Base-by-base conservation (phyloP, 768 basidiomycete genomes). In the Gautieria morchelliformis region DNA sequence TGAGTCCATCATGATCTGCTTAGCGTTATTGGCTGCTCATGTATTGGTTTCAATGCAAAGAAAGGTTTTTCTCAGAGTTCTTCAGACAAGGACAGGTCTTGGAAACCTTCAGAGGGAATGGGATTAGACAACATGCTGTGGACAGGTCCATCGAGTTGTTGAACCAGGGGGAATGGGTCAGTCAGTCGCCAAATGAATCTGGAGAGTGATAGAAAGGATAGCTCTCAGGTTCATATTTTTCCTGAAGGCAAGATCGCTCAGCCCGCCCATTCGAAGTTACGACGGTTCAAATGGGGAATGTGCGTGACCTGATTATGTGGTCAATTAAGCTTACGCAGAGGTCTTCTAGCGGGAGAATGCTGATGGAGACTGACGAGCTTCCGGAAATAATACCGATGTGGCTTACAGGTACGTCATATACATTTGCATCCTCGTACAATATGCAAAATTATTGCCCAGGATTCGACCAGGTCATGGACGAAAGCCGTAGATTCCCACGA, bases 221-320 rank as follows among this genome's bases (percentile, higher is more conserved):
- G 14, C 35, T 45, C 20, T 53, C 56, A 95, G 93, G 76, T 97
- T 17, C 94, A 97, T 64, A 76, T 96, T 35, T 97, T 90, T 62
- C 80, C 89, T 4, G 94, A 96, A 70, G 92, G 93, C 22, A 89
- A 86, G 64, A 80, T 96, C 48, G 86, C 87, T 65, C 94, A 92
- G 65, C 79, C 17, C 63, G 60, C 62, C 62, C 69, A 47, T 59
- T 56, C 37, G 60, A 69, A 55, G 62, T 69, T 96, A 52, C 76
- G 83, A 7, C 76, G 89, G 48, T 95, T 96, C 71, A 96, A 94
- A 74, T 97, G 94, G 94, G 94, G 94, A 58, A 74, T 94, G 93
- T 94, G 67, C 70, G 93, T 84, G 42, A 22, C 24, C 15, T 19
- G 15, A 4, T n/a, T 17, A 12, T 35, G n/a, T 46, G 19, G 46